Percentiles rank a stretch among this genome's conserved stretches.
phyloP scores from a whole-genome alignment of 768 basidiomycete species.

The Strobilomyces dryophilus region DNA sequence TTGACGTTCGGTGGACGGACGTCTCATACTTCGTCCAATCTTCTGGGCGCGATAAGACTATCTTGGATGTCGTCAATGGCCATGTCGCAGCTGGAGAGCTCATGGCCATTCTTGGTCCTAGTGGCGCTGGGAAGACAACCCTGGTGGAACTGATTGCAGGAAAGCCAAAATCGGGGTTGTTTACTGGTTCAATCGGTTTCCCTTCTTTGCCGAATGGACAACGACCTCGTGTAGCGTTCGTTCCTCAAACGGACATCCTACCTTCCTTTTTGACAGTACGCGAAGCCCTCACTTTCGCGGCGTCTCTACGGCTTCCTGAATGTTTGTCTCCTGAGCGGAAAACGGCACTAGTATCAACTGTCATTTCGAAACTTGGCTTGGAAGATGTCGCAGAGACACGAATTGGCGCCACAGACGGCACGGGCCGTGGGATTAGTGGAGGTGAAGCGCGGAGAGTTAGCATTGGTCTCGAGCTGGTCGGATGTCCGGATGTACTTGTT shows the following conservation, averaged over 20 bases:
- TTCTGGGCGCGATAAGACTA: conserved; percentile 41
- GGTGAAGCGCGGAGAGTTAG: conserved; percentile 90
- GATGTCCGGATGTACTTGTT: conserved; percentile 78
- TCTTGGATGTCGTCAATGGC: conserved; percentile 71
- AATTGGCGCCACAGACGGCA: conserved; percentile 63
- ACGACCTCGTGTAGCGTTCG: conserved; percentile 70
- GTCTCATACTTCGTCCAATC: conserved; percentile 61
- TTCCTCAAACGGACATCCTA: conserved; percentile 83
- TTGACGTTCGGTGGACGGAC: conserved; percentile 63
- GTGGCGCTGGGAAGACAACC: conserved; percentile 91
- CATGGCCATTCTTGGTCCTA: conserved; percentile 90
- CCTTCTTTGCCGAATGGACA: conserved; percentile 32
- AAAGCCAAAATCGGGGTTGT: conserved; percentile 70
- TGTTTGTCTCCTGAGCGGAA: conserved; percentile 60
- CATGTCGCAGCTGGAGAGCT: conserved; percentile 74
- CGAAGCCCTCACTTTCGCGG: conserved; percentile 82
- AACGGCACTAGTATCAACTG: conserved; percentile 56
- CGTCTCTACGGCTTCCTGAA: conserved; percentile 80
- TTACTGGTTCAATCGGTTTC: conserved; percentile 63
- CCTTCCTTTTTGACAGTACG: conserved; percentile 76
- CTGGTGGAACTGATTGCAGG: conserved; percentile 88
- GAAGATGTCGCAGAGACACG: conserved; percentile 60
- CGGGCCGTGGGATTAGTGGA: conserved; percentile 81
- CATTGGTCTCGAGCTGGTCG: conserved; percentile 86
- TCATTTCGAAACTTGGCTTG: conserved; percentile 80